Conservation (phyloP, 371 early-diverging fungal species). For the Mucor indicus region DNA sequence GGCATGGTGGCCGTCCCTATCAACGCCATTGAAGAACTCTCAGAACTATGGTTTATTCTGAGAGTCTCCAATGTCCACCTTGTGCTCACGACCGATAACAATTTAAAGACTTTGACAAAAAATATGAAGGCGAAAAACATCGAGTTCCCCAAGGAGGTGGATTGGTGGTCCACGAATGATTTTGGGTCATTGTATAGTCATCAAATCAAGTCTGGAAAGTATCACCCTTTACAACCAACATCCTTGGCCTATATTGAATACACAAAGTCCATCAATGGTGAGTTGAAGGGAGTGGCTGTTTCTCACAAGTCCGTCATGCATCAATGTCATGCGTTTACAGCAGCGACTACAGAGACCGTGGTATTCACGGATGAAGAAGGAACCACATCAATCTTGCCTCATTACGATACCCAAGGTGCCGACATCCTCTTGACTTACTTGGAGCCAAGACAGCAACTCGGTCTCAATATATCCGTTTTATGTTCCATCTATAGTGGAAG, state of each 20-base stretch:
- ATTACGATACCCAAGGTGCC: slow-evolving; percentile 19
- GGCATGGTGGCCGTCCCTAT: slow-evolving; percentile 82
- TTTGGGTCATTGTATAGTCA: slow-evolving; percentile 53
- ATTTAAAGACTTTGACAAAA: slow-evolving; percentile 65
- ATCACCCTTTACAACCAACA: slow-evolving; percentile 25
- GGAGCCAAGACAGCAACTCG: slow-evolving; percentile 80
- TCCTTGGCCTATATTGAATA: slow-evolving; percentile 83
- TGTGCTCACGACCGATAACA: slow-evolving; percentile 74
- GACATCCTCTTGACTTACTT: slow-evolving; percentile 62
- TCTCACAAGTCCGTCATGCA: slow-evolving; percentile 71
- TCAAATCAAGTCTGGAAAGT: slow-evolving; percentile 48
- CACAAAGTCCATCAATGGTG: slow-evolving; percentile 73
- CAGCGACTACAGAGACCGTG: slow-evolving; percentile 16
- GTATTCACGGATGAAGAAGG: slow-evolving; percentile 11
- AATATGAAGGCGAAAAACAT: slow-evolving; percentile 51
- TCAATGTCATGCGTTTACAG: slow-evolving; percentile 49
- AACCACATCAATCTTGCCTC: slow-evolving; percentile 7
- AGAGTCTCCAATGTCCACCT: slow-evolving; percentile 56
- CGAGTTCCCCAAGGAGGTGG: slow-evolving; percentile 60
- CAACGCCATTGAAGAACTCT: slow-evolving; percentile 69
- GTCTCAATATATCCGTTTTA: slow-evolving; percentile 63
- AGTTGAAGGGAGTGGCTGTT: slow-evolving; percentile 76
- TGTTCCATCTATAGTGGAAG: slow-evolving; percentile 68
- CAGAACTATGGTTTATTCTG: slow-evolving; percentile 71
- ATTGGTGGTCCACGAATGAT: slow-evolving; percentile 76